phyloP scores from a whole-genome alignment of 306 rosid genomes.

The Inga oerstediana region DNA sequence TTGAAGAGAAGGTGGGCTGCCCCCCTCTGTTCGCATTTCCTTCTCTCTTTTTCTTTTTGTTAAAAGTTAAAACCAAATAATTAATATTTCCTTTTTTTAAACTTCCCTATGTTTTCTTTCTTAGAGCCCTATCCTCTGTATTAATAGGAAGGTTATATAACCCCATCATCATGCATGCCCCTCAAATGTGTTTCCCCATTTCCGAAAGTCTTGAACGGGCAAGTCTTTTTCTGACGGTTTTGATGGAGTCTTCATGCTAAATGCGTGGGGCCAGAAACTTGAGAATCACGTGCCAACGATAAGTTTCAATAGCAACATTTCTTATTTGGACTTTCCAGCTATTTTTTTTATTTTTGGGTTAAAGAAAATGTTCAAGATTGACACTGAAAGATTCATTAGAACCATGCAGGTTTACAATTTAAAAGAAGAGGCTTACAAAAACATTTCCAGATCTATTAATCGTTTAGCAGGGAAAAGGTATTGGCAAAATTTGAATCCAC shows the following conservation, averaged over 20 bases:
- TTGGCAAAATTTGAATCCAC: no score
- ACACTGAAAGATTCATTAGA: not conserved
- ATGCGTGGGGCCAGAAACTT: not conserved
- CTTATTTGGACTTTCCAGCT: not conserved
- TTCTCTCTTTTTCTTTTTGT: not conserved
- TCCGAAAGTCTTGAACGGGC: no score
- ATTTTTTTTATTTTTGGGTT: not conserved
- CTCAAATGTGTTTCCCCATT: no score
- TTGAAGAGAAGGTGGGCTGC: slow-evolving; percentile 29
- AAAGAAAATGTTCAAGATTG: not conserved
- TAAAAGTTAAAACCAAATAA: no score
- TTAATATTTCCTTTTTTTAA: no score
- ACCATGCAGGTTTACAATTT: not conserved
- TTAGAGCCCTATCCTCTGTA: no score
- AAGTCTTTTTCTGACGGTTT: not conserved
- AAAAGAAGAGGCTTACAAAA: not conserved
- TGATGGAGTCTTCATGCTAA: not conserved
- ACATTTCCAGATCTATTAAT: no score
- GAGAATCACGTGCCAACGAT: not conserved
- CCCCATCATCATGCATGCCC: no score
- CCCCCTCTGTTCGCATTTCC: not conserved
- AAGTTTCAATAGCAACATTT: not conserved
- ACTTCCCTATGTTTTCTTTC: no score
- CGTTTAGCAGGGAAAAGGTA: no score
- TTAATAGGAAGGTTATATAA: no score